Evolutionary conservation across 371 early-diverging fungal genomes (phyloP).

Genomic region (Rhizopus sp.): DNA sequence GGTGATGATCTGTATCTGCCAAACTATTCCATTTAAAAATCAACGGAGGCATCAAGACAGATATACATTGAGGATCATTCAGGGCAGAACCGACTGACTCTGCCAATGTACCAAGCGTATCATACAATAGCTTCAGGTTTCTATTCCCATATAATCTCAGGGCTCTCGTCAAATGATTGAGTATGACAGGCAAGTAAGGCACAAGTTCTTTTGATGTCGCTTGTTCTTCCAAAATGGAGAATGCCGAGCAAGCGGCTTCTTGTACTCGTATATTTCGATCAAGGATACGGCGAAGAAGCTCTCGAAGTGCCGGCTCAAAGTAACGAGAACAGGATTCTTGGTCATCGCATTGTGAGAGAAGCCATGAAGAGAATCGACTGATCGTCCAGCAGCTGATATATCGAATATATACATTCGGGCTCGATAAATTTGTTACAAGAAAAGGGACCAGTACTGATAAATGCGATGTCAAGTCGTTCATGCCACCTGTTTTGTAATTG

Average conservation of each 20-base stretch:
- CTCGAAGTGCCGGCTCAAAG: slow-evolving; percentile 82
- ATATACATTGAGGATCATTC: slow-evolving; percentile 73
- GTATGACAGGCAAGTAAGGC: slow-evolving; percentile 83
- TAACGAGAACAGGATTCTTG: slow-evolving; percentile 60
- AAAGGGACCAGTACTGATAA: slow-evolving; percentile 83
- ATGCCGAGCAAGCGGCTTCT: slow-evolving; percentile 93
- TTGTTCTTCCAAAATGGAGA: slow-evolving; percentile 91
- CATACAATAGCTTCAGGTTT: slow-evolving; percentile 89
- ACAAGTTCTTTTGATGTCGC: slow-evolving; percentile 72
- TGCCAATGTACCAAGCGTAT: slow-evolving; percentile 92
- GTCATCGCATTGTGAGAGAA: slow-evolving; percentile 54
- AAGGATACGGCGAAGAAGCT: slow-evolving; percentile 73
- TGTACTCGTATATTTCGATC: slow-evolving; percentile 95
- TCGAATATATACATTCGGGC: slow-evolving; percentile 84
- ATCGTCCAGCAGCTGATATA: slow-evolving; percentile 95
- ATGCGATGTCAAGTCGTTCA: slow-evolving; percentile 81
- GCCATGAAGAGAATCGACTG: slow-evolving; percentile 90
- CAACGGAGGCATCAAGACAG: slow-evolving; percentile 83
- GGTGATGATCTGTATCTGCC: slow-evolving; percentile 77
- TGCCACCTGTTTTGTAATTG: slow-evolving; percentile 51
- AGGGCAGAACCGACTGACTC: slow-evolving; percentile 85
- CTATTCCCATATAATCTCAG: slow-evolving; percentile 86
- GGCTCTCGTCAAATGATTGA: slow-evolving; percentile 74
- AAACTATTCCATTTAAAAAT: slow-evolving; percentile 80
- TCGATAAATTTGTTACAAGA: slow-evolving; percentile 72